phyloP scores from a whole-genome alignment of 2,329 filamentous ascomycete species.

The Sordariomycetes sp. region DNA sequence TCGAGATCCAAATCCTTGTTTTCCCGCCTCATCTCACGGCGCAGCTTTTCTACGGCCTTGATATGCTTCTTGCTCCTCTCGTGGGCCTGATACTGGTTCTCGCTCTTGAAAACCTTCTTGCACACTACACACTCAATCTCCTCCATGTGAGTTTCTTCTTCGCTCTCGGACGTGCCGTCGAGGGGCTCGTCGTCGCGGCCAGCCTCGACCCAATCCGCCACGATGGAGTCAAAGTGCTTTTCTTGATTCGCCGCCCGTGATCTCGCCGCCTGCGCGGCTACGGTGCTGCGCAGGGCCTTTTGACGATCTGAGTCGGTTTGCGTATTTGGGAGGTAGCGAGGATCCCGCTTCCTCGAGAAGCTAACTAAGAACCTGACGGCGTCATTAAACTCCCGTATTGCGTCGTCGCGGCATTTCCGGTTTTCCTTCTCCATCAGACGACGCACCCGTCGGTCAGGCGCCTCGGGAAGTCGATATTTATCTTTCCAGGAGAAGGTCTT shows the following conservation, averaged over 20 bases:
- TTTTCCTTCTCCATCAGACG: conserved; percentile 95
- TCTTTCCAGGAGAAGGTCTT: conserved; percentile 91
- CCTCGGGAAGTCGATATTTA: conserved; percentile 68
- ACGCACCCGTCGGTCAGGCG: conserved; percentile 70
- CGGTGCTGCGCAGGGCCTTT: conserved; percentile 61
- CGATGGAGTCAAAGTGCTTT: conserved; percentile 48
- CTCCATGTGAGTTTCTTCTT: conserved; percentile 38
- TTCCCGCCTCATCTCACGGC: conserved; percentile 72
- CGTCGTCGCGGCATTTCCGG: conserved; percentile 68
- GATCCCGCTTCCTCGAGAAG: conserved; percentile 86
- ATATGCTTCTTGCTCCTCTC: conserved; percentile 94
- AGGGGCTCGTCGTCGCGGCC: conserved; percentile 37
- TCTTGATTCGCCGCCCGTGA: conserved; percentile 71
- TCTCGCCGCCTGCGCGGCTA: conserved; percentile 71
- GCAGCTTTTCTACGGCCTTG: conserved; percentile 71
- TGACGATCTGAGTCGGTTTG: conserved; percentile 74
- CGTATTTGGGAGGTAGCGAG: conserved; percentile 63
- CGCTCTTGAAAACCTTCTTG: conserved; percentile 72
- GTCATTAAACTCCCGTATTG: conserved; percentile 80
- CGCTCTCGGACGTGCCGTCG: conserved; percentile 47
- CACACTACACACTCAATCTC: conserved; percentile 67
- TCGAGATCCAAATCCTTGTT: conserved; percentile 46
- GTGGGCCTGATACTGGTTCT: conserved; percentile 81
- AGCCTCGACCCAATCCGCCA: conserved; percentile 65
- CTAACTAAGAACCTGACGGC: conserved; percentile 74